Base-by-base conservation (phyloP, 331 rosid species). In the Ulmus americana region DNA sequence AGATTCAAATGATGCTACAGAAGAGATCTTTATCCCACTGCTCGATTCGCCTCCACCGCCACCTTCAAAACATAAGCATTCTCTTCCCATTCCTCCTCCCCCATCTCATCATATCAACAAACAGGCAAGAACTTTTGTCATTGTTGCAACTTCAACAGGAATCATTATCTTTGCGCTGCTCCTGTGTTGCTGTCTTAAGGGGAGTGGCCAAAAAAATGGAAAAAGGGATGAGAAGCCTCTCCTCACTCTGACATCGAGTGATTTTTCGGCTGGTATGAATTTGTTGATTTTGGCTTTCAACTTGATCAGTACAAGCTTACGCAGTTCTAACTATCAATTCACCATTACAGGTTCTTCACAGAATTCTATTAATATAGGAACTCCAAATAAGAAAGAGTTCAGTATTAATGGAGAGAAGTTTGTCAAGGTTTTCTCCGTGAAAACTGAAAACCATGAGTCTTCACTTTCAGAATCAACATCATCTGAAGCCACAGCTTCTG, bases 311-410 rank as follows among this genome's bases (percentile, higher is more conserved):
- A 72, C 40, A 39, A 39, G 28, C 39, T 39, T 38, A 45, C 56
- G 47, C 39, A 14, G 35, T 63, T 65, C 67, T 76, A 39, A 72
- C 61, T 54, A 56, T 63, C 55, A 50, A 11, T 62, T 43, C 67
- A 59, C 56, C 9, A 42, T 59, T 55, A 45, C 86, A 90, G 95
- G 84, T 61, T 83, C 85, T 72, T 77, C 95, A 61, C 83, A 42
- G 64, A 79, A 76, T 74, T 76, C 88, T 52, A 65, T 57, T 47
- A 74, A 72, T 55, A 43, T 74, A 71, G 86, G 80, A 72, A 72
- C 57, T 51, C 39, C 77, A 39, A 45, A 50, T 61, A 70, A 28
- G 22, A 78, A 74, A 63, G 94, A 80, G 45, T 51, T 62, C 38
- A 40, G 42, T 20, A n/a, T 59, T 54, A 45, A 59, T 55, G 55